Base-by-base conservation (phyloP, 371 early-diverging fungal species). In the Mucor lusitanicus region DNA sequence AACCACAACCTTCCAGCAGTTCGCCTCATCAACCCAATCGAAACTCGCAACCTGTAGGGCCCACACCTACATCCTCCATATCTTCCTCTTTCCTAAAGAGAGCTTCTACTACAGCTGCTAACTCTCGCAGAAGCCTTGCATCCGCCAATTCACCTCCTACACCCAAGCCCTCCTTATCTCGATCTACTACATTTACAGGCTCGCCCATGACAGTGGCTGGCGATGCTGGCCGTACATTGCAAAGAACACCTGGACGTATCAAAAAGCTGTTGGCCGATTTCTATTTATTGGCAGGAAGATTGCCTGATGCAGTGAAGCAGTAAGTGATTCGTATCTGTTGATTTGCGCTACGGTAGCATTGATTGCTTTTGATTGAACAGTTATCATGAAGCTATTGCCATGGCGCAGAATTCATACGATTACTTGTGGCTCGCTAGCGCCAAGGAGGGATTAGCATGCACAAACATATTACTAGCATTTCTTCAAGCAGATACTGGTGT, bases 341-440 rank as follows among this genome's bases (percentile, higher is more conserved):
- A n/a, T n/a, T 6, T 50, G 25, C 12, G n/a, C 23, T 25, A 25
- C 5, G 6, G 7, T 50, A 11, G 23, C 3, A 23, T 9, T 50
- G 12, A 50, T 50, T 50, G 25, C 3, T 23, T 4, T 50, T 25
- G 21, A 50, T 50, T 11, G 2, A 19, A 11, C 69, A 92, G 91
- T 50, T 94, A 90, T 63, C 76, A 83, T 25, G 71, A 83, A 50
- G 90, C 93, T 2, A 87, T 93, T 54, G 94, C 94, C 12, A 75
- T 80, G 46, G 80, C 92, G 59, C 90, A 89, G 67, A 69, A 80
- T 12, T 87, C 81, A 50, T 78, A 81, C 3, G 95, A 95, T 72
- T 90, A 81, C 73, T 73, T 91, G 55, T 95, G 95, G 95, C 85
- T 88, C 19, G 94, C 86, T 33, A 86, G 92, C 48, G 88, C 94